Evolutionary conservation across 208 protist genomes (phyloP).

Genomic region (Acanthamoeba comandoni): DNA sequence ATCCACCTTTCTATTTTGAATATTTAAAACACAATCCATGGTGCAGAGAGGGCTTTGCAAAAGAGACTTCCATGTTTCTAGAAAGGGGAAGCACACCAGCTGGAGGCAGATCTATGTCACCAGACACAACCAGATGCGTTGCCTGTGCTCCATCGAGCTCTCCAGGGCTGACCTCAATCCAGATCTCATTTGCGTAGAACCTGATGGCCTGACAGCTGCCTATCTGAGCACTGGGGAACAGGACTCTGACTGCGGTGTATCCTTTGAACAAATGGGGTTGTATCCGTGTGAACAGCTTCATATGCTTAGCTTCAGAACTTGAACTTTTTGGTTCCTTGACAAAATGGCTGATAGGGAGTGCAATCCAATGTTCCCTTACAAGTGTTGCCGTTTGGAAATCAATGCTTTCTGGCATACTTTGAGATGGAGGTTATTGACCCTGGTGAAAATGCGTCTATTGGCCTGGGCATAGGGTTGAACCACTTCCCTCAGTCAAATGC

Average conservation of each 20-base stretch:
- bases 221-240: background rate
- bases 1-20: background rate
- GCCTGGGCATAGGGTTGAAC: slow-evolving; percentile 28
- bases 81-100: background rate
- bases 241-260: slow-evolving; percentile 40
- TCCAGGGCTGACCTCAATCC: background rate
- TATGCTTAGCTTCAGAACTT: background rate
- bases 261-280: background rate
- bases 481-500: slow-evolving; percentile 23
- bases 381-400: slow-evolving; percentile 34
- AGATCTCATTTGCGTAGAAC: background rate
- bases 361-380: slow-evolving; percentile 53
- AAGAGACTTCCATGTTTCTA: slow-evolving; percentile 6
- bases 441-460: slow-evolving; percentile 10
- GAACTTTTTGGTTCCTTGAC: background rate
- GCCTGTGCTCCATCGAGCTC: slow-evolving; percentile 8
- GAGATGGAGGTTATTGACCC: slow-evolving; percentile 45
- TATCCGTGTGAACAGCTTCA: background rate
- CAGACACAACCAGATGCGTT: background rate
- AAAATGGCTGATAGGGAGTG: background rate
- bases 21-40: background rate
- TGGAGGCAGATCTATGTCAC: background rate
- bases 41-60: slow-evolving; percentile 26
- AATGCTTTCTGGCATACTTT: slow-evolving; percentile 40
- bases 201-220: background rate